Evolutionary conservation across 129 eudicot species (phyloP), one percentile per base, ranked within the genome.

Genomic region (Flaveria sonorensis): DNA sequence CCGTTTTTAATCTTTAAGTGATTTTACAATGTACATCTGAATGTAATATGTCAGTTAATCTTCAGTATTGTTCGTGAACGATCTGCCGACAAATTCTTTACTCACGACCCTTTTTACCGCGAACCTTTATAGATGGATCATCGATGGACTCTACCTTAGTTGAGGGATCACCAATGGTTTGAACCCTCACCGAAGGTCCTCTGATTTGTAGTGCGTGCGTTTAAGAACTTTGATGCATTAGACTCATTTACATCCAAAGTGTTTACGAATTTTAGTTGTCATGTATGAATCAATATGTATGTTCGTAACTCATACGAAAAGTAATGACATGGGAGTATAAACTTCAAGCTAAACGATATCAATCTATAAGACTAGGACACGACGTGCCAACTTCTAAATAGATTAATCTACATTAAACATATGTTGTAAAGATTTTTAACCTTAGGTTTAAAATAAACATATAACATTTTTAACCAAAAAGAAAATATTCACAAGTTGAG

Each of bases 401-500:
- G 13, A 55, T 55, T 2, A 8, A 55, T 55, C 18, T 19, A 55
- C 16, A n/a, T 50, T 50, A 50, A 50, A 50, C 48, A 9, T 9
- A 10, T 45, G 3, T 19, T 55, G 6, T n/a, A 18, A 55, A n/a
- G 12, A 55, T 55, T 55, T n/a, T 55, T 7, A 55, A 55, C 24
- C 61, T 15, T n/a, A 55, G 11, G 5, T 61, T 0, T 61, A 61
- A 23, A 24, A 28, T 6, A 28, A 1, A 7, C 14, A 10, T 60
- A 60, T 12, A 26, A 24, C 5, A 26, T 24, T 24, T 24, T 60
- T 12, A 10, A 28, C 14, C 12, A 12, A 13, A 52, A 72, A 26
- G 46, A 45, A 24, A 78, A 78, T 19, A 11, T 2, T 28, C 51
- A 69, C 14, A 79, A 51, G 75, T 56, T 66, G 69, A 80, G 83